These are phyloP conservation scores for Cladosporium sphaerospermum DNA, from an alignment of 2,329 filamentous ascomycete species.

Conservation along the genomic window DNA sequence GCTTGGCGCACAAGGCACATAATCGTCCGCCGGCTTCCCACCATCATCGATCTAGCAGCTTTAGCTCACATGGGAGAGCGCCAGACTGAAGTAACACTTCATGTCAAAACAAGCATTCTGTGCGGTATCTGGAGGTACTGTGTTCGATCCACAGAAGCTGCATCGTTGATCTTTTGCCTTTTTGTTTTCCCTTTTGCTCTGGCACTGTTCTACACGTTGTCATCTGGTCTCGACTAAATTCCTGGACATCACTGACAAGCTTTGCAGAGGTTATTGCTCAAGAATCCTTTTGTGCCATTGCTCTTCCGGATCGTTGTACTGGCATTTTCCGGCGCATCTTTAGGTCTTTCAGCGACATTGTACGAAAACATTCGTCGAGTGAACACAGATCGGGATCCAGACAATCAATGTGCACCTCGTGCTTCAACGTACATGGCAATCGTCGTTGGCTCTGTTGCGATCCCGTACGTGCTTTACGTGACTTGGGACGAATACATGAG, in stretches of 20 bases:
- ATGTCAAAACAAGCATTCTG: conserved; percentile 15
- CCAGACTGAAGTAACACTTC: conserved; percentile 30
- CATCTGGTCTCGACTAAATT: background rate
- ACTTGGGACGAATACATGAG: conserved; percentile 95
- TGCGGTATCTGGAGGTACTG: conserved; percentile 34
- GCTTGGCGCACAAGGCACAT: background rate
- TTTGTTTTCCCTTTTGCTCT: conserved; percentile 1
- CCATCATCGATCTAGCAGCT: conserved; percentile 18
- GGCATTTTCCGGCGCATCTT: conserved; percentile 71
- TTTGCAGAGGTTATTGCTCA: conserved; percentile 55
- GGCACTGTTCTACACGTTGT: background rate
- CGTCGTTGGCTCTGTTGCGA: conserved; percentile 77
- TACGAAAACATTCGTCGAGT: conserved; percentile 45
- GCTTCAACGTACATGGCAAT: conserved; percentile 80
- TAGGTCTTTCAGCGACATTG: conserved; percentile 72
- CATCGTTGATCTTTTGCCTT: conserved; percentile 14
- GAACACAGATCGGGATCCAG: conserved; percentile 27
- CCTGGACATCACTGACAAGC: background rate
- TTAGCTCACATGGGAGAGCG: conserved; percentile 35
- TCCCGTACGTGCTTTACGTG: conserved; percentile 88
- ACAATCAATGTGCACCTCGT: conserved; percentile 37
- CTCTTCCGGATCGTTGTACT: conserved; percentile 77
- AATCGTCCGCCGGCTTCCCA: background rate
- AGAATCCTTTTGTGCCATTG: conserved; percentile 79
- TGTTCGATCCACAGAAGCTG: conserved; percentile 34